phyloP scores from a whole-genome alignment of 768 basidiomycete species.

The Kwoniella dendrophila region DNA sequence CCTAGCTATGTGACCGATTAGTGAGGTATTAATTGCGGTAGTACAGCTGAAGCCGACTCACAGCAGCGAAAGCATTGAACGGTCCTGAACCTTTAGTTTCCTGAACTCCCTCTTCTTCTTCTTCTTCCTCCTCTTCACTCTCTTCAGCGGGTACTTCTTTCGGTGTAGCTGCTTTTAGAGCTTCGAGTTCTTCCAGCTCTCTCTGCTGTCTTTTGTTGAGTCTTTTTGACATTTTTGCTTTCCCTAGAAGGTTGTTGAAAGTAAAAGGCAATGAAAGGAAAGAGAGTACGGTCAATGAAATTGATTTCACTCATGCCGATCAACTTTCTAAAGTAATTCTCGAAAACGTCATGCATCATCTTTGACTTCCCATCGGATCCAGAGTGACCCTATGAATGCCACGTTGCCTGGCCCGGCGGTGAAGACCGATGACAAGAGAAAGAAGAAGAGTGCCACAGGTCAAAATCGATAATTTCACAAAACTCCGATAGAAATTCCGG shows the following conservation, averaged over 20 bases:
- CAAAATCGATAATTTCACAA: neutral
- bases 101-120: slow-evolving; percentile 34
- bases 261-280: neutral
- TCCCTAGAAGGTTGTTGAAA: neutral
- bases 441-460: slow-evolving; percentile 1
- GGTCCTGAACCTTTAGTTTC: slow-evolving; percentile 18
- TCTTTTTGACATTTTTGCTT: slow-evolving; percentile 48
- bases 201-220: slow-evolving; percentile 83
- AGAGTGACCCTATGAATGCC: neutral
- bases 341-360: slow-evolving; percentile 11
- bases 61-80: slow-evolving; percentile 52
- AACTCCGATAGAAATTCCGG: slow-evolving; percentile 3
- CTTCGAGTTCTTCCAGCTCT: slow-evolving; percentile 76
- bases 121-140: slow-evolving; percentile 26
- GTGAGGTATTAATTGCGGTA: neutral
- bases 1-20: slow-evolving; percentile 30
- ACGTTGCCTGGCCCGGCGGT: neutral
- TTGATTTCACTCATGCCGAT: neutral
- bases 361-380: slow-evolving; percentile 1
- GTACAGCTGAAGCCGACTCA: slow-evolving; percentile 22
- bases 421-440: neutral
- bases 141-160: slow-evolving; percentile 12
- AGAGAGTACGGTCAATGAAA: too few species aligned
- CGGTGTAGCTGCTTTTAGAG: slow-evolving; percentile 51
- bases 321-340: neutral